Evolutionary conservation across 192 early-diverging fungal genomes (phyloP), one percentile per base, ranked within the genome.

Genomic region (Podila minutissima): DNA sequence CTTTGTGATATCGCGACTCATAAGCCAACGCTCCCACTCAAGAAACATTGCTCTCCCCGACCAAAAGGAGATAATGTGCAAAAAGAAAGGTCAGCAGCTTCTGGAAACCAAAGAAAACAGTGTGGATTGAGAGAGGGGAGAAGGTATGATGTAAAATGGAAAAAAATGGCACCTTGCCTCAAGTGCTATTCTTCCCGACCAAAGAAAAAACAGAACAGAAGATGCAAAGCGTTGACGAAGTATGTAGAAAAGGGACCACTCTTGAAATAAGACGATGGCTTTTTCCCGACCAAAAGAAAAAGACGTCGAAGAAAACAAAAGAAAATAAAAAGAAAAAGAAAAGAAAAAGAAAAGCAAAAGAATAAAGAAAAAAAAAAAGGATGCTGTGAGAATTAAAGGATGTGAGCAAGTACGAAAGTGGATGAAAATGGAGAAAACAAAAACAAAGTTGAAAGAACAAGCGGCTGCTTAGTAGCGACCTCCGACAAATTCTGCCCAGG

Each of bases 401-500:
- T 38, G 22, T 38, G n/a, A 41, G 24, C 17, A 31, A 31, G 26
- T 10, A 46, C 17, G 24, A 28, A 61, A 26, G 58, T 29, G 41
- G n/a, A 20, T 41, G 24, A 24, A 22, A 46, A 60, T 32, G 17
- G 9, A 61, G 19, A 59, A 20, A 29, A 29, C n/a, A 19, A n/a
- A 38, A 32, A 11, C 4, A 11, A 32, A 17, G n/a, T 7, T 3
- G 19, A 24, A 29, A 62, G 22, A 5, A 15, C 32, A 62, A 7
- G 13, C 26, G 8, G 26, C 13, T 13, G 10, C 31, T 69, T 73
- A 85, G 31, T 75, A 74, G 59, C 72, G 81, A 24, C 84, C 86
- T 58, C 88, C 89, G 15, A 92, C 85, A 81, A 88, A 94, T 77
- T 94, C 88, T 48, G 85, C 69, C 92, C 92, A 94, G 26, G 87